Conservation (phyloP, 2,329 filamentous ascomycete species). For the Boeremia exigua region DNA sequence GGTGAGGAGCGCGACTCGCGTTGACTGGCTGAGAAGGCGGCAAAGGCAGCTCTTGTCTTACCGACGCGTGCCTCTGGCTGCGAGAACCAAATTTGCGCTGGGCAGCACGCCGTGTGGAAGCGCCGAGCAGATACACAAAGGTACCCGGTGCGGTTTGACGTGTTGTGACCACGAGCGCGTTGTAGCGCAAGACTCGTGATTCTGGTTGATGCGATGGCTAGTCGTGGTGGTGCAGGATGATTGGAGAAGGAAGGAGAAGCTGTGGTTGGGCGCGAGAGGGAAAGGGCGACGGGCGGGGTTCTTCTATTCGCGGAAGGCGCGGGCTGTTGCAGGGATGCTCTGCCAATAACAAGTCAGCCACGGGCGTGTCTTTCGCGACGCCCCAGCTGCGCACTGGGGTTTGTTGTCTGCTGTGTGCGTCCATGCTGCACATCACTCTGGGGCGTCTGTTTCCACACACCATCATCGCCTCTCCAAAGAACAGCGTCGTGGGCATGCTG, state of each 20-base stretch:
- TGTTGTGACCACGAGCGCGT: slow-evolving; percentile 28
- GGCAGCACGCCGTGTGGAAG: slow-evolving; percentile 24
- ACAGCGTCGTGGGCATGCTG: neutral
- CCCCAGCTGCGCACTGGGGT: slow-evolving; percentile 2
- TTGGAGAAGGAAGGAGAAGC: slow-evolving; percentile 34
- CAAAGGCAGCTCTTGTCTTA: slow-evolving; percentile 26
- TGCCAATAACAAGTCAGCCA: slow-evolving; percentile 26
- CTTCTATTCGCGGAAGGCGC: slow-evolving; percentile 22
- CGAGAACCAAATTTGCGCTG: slow-evolving; percentile 13
- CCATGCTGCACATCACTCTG: slow-evolving; percentile 12
- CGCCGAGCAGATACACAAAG: slow-evolving; percentile 23
- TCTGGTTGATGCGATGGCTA: slow-evolving; percentile 25
- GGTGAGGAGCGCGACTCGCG: slow-evolving; percentile 33
- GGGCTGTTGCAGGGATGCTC: slow-evolving; percentile 22
- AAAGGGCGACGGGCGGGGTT: slow-evolving; percentile 30
- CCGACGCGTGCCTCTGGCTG: slow-evolving; percentile 21
- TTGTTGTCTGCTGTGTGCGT: slow-evolving; percentile 4
- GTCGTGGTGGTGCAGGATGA: slow-evolving; percentile 34
- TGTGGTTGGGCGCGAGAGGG: slow-evolving; percentile 33
- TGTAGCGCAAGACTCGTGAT: slow-evolving; percentile 37
- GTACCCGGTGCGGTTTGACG: slow-evolving; percentile 22
- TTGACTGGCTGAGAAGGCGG: slow-evolving; percentile 29
- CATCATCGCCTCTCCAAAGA: neutral
- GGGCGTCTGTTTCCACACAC: neutral
- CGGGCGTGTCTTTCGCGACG: slow-evolving; percentile 13